These are phyloP conservation scores for Prunus dulcis DNA, from an alignment of 306 rosid species.

Conservation along the genomic window DNA sequence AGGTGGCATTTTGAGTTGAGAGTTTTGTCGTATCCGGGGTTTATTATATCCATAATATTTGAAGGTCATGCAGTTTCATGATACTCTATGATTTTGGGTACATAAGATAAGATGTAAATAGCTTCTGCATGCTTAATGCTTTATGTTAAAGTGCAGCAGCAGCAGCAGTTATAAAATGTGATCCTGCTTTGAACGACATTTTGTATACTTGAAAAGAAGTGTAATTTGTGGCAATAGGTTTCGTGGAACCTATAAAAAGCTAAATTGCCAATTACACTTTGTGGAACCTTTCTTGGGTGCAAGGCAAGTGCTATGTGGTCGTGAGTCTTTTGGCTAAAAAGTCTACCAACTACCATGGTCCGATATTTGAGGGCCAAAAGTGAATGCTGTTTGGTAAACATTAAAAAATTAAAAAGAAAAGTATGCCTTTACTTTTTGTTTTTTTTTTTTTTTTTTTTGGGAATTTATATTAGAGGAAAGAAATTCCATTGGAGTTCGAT, in stretches of 20 bases:
- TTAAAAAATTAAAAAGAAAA: too few relatives aligned
- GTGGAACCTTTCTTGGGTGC: neutral
- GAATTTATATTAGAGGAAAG: too few relatives aligned
- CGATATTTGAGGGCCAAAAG: neutral
- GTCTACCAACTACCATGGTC: neutral
- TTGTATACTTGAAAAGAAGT: neutral
- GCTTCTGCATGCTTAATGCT: neutral
- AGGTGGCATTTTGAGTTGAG: neutral
- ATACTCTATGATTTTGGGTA: neutral
- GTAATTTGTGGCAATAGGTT: neutral
- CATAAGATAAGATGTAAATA: neutral
- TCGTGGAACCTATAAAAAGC: neutral
- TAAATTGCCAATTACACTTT: neutral
- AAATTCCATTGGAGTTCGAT: too few relatives aligned
- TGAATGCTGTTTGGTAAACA: neutral
- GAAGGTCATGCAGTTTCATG: neutral
- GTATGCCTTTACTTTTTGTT: too few relatives aligned
- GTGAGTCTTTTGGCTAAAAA: neutral
- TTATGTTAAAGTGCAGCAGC: constrained; percentile 4
- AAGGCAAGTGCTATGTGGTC: neutral
- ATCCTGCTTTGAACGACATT: neutral
- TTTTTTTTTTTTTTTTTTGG: too few relatives aligned
- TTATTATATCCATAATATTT: neutral
- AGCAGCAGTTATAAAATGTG: neutral
- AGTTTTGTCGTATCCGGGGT: neutral